phyloP scores from a whole-genome alignment of 805 yeast species.

The Teunomyces lycoperdinae region DNA sequence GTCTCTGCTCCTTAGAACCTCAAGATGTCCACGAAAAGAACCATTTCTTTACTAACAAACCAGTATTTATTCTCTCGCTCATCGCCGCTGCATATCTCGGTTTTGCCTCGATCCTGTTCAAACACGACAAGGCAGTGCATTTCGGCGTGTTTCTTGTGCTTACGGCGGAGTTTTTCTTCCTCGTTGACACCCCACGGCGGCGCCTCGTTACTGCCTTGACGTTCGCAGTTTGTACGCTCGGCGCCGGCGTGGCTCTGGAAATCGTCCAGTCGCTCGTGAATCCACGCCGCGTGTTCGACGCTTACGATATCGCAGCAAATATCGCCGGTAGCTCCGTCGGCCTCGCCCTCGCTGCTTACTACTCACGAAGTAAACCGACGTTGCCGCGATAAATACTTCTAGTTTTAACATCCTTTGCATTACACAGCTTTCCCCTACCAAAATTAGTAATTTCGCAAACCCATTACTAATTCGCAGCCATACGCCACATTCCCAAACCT shows the following conservation, averaged over 20 bases:
- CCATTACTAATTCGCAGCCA: too few species aligned
- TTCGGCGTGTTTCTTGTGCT: conserved; percentile 45
- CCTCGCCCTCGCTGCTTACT: conserved; percentile 7
- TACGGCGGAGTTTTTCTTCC: conserved; percentile 47
- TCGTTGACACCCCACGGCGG: conserved; percentile 34
- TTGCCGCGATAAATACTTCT: too few species aligned
- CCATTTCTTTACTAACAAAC: not conserved
- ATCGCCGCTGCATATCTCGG: conserved; percentile 45
- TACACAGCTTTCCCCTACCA: too few species aligned
- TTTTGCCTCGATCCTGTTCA: conserved; percentile 45
- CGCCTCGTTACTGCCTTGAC: conserved; percentile 15
- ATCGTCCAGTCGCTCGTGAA: conserved; percentile 45
- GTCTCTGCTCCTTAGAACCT: too few species aligned
- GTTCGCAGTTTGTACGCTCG: conserved; percentile 42
- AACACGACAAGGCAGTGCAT: conserved; percentile 53
- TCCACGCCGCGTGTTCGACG: conserved; percentile 48
- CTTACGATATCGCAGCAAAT: conserved; percentile 41
- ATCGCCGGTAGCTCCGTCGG: conserved; percentile 31
- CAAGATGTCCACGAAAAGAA: not conserved
- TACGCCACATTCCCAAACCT: too few species aligned
- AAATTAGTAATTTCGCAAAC: too few species aligned
- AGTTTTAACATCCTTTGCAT: too few species aligned
- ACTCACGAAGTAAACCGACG: too few species aligned
- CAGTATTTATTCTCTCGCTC: conserved; percentile 27
- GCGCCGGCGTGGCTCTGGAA: conserved; percentile 51